Percentiles rank a stretch among this genome's conserved stretches.
Conservation (phyloP, 1,139 yeast species). For the Blastobotrys raffinosifermentans region DNA sequence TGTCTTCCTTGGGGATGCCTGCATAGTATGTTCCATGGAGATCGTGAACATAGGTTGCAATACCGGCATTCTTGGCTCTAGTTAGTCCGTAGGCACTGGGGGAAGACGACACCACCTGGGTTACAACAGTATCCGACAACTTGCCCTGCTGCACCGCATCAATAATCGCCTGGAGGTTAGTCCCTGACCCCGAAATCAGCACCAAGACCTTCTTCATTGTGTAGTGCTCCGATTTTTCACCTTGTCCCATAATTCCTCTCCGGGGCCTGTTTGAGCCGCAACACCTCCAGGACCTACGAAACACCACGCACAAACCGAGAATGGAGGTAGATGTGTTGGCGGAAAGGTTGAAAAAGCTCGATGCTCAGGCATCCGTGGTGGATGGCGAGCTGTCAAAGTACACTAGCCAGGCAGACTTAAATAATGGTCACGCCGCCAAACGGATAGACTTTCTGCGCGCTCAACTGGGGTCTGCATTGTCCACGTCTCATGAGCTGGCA, state of each 20-base stretch:
- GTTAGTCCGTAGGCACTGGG: slow-evolving; percentile 75
- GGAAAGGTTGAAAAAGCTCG: slow-evolving; percentile 3
- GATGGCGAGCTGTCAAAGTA: slow-evolving; percentile 6
- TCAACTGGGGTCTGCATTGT: slow-evolving; percentile 29
- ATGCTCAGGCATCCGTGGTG: slow-evolving; percentile 6
- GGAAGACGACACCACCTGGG: slow-evolving; percentile 78
- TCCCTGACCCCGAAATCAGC: slow-evolving; percentile 89
- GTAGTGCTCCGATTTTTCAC: too few species aligned
- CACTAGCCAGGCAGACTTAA: slow-evolving; percentile 14
- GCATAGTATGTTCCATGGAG: slow-evolving; percentile 64
- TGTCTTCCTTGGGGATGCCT: slow-evolving; percentile 62
- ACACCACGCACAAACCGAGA: too few species aligned
- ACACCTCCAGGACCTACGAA: too few species aligned
- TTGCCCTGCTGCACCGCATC: slow-evolving; percentile 53
- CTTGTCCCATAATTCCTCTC: too few species aligned
- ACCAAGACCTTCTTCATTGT: slow-evolving; percentile 47
- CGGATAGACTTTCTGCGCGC: slow-evolving; percentile 28
- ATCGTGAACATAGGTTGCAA: slow-evolving; percentile 65
- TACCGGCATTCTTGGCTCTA: slow-evolving; percentile 64
- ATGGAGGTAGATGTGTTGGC: slow-evolving; percentile 12
- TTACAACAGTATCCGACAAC: slow-evolving; percentile 49
- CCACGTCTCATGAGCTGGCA: slow-evolving; percentile 43
- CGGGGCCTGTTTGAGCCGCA: too few species aligned
- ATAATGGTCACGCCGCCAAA: slow-evolving; percentile 18
- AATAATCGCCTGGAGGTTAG: slow-evolving; percentile 87